Conservation (phyloP, 2,329 filamentous ascomycete species). For the Curvularia verruculosa region DNA sequence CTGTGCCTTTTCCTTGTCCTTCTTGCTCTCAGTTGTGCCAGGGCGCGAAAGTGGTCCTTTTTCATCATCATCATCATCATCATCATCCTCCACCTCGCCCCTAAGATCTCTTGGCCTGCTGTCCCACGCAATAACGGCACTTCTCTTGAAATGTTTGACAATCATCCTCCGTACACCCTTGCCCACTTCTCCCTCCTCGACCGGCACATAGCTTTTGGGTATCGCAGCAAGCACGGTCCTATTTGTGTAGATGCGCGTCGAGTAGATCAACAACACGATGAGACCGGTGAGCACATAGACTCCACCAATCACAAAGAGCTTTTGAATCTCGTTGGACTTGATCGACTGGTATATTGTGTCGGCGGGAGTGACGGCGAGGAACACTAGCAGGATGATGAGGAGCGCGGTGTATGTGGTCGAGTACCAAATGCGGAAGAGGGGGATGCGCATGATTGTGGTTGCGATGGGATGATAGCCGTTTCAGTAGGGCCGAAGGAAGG, state of each 20-base stretch:
- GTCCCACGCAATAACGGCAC: conserved; percentile 81
- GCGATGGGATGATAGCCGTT: conserved; percentile 1
- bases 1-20: conserved; percentile 40
- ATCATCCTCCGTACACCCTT: conserved; percentile 79
- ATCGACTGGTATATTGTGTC: conserved; percentile 80
- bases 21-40: conserved; percentile 33
- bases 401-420: conserved; percentile 77
- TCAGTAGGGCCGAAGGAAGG: conserved; percentile 10
- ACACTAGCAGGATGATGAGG: conserved; percentile 71
- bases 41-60: conserved; percentile 23
- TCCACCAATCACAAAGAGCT: conserved; percentile 81
- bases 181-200: conserved; percentile 82
- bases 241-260: conserved; percentile 84
- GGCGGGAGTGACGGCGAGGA: conserved; percentile 79
- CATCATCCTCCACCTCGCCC: conserved; percentile 47
- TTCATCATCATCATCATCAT: conserved; percentile 26
- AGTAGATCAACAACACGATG: conserved; percentile 77
- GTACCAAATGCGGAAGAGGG: conserved; percentile 81
- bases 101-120: conserved; percentile 69
- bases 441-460: conserved; percentile 51
- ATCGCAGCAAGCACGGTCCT: conserved; percentile 79
- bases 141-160: conserved; percentile 71
- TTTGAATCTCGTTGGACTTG: conserved; percentile 69
- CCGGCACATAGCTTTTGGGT: conserved; percentile 83
- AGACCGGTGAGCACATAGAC: conserved; percentile 75